Evolutionary conservation across 345 rosid genomes (phyloP).

Genomic region (Arabis hirsuta): DNA sequence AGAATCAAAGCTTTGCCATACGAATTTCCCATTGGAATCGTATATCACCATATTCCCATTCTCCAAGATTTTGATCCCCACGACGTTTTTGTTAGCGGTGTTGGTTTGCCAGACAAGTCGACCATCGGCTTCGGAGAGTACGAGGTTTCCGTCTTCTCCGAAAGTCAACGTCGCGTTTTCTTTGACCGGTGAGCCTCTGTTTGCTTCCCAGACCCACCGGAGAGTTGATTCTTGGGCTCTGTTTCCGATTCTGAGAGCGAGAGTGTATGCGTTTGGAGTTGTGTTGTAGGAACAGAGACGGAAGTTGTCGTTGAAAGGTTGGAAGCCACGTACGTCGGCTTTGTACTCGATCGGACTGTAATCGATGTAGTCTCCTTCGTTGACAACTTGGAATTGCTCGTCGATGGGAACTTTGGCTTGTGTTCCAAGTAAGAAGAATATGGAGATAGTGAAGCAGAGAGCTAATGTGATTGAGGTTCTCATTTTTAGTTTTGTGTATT

Average conservation of each 20-base stretch:
- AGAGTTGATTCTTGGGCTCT: conserved; percentile 34
- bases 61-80: conserved; percentile 47
- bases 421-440: neutral
- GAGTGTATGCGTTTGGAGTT: conserved; percentile 54
- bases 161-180: conserved; percentile 54
- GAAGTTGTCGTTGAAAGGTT: conserved; percentile 36
- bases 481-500: neutral
- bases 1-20: conserved; percentile 27
- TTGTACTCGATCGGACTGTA: conserved; percentile 10
- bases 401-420: conserved; percentile 1
- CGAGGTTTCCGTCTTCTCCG: conserved; percentile 53
- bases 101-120: conserved; percentile 54
- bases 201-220: conserved; percentile 69
- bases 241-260: conserved; percentile 50
- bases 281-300: conserved; percentile 54
- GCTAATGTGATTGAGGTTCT: conserved; percentile 1
- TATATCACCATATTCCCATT: conserved; percentile 61
- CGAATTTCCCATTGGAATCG: conserved; percentile 44
- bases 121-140: conserved; percentile 50
- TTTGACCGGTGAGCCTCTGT: conserved; percentile 51
- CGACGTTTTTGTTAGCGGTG: conserved; percentile 56
- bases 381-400: conserved; percentile 1
- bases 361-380: conserved; percentile 21
- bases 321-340: neutral
- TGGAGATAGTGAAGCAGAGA: neutral